Conservation (phyloP, 2,329 filamentous ascomycete species). For the Colletotrichum siamense region DNA sequence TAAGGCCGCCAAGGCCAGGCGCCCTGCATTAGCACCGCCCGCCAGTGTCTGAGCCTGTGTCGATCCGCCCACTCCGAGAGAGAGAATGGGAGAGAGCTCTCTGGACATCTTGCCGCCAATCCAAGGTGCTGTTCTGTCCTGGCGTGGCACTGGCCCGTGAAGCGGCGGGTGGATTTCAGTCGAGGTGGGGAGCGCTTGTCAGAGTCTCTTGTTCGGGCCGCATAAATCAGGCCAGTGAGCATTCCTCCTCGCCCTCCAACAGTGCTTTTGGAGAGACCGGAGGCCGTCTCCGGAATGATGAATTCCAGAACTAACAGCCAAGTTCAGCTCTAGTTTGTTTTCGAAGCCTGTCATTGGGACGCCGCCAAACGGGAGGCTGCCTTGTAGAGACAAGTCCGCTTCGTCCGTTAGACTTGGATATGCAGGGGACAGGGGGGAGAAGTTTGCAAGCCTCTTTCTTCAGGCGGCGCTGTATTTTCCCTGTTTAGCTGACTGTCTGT, state of each 20-base stretch:
- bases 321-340: not conserved
- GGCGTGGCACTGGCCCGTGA: not conserved
- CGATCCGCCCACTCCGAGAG: not conserved
- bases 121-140: not conserved
- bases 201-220: not conserved
- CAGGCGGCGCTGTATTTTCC: not conserved
- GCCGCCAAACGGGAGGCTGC: not conserved
- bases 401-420: not conserved
- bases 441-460: not conserved
- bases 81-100: not conserved
- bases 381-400: not conserved
- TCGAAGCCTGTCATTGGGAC: not conserved
- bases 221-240: not conserved
- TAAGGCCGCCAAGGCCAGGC: slow-evolving; percentile 16
- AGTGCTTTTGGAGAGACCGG: not conserved
- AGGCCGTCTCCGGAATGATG: slow-evolving; percentile 5
- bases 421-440: slow-evolving; percentile 2
- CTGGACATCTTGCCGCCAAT: not conserved
- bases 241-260: not conserved
- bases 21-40: slow-evolving; percentile 20
- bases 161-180: not conserved
- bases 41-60: slow-evolving; percentile 13
- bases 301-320: not conserved
- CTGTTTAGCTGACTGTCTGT: not conserved
- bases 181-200: not conserved